Percentiles rank a stretch among this genome's conserved stretches.
Conservation (phyloP, 225 moss, liverwort and hornwort genomes). For the Marchantia paleacea region DNA sequence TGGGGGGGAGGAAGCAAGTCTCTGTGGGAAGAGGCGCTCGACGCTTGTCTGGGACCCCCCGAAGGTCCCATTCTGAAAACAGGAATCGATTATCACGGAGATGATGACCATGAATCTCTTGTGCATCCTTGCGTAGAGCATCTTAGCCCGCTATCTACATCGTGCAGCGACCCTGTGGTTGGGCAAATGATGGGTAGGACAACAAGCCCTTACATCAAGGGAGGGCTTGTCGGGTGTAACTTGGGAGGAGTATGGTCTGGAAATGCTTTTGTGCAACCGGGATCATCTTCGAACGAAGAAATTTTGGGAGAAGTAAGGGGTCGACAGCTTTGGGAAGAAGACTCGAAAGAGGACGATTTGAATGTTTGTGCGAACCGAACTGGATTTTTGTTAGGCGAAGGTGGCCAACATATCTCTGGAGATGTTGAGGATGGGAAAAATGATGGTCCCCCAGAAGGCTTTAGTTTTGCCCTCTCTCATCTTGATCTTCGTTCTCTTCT, state of each 20-base stretch:
- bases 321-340: background rate
- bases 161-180: background rate
- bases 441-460: constrained; percentile 40
- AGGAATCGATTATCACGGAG: background rate
- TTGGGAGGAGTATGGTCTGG: constrained; percentile 14
- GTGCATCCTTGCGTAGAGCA: background rate
- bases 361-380: background rate
- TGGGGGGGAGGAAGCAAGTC: constrained; percentile 13
- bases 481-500: constrained; percentile 56
- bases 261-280: background rate
- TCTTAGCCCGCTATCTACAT: background rate
- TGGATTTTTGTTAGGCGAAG: background rate
- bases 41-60: background rate
- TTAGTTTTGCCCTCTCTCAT: constrained; percentile 57
- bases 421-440: background rate
- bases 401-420: background rate
- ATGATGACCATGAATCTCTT: constrained; percentile 1
- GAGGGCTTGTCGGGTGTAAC: background rate
- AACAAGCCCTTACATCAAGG: background rate
- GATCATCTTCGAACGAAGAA: background rate
- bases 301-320: background rate
- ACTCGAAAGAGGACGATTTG: background rate
- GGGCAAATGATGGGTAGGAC: background rate
- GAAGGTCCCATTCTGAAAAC: background rate
- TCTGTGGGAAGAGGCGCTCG: constrained; percentile 12